Conservation (phyloP, 2,329 filamentous ascomycete genomes). For the Claviceps lovelessii region DNA sequence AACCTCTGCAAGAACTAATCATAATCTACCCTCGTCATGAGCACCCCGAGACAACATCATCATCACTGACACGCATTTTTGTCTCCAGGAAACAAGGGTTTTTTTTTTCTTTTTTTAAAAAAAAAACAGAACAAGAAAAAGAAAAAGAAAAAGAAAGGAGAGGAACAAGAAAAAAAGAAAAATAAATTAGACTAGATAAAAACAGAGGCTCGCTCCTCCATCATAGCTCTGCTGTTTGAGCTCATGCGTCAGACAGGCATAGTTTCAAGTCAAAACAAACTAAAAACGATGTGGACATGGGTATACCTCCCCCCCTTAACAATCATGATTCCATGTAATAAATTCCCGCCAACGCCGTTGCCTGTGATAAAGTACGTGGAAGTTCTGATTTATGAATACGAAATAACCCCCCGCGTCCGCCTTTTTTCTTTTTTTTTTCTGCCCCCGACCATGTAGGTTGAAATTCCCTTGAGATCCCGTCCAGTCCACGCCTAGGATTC, state of each 20-base stretch:
- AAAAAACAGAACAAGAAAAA: no score
- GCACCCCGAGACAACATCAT: no score
- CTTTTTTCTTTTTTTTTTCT: no score
- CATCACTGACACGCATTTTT: no score
- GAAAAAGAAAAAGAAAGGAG: background rate
- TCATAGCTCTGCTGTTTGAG: background rate
- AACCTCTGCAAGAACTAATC: no score
- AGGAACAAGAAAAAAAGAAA: background rate
- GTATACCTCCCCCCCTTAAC: background rate
- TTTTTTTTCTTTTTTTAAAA: no score
- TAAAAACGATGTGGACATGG: background rate
- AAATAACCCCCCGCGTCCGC: no score
- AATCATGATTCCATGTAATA: background rate
- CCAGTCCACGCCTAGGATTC: background rate
- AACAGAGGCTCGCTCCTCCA: background rate
- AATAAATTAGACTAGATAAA: background rate
- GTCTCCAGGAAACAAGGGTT: no score
- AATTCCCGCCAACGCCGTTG: background rate
- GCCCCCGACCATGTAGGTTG: no score
- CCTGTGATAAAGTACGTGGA: background rate
- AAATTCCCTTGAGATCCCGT: no score
- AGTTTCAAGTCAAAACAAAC: background rate
- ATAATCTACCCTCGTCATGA: no score
- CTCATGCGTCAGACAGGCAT: background rate
- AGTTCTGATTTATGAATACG: no score